These are phyloP conservation scores for Kurtzmaniella quercitrusa DNA, from an alignment of 1,139 yeast species.

Conservation along the genomic window DNA sequence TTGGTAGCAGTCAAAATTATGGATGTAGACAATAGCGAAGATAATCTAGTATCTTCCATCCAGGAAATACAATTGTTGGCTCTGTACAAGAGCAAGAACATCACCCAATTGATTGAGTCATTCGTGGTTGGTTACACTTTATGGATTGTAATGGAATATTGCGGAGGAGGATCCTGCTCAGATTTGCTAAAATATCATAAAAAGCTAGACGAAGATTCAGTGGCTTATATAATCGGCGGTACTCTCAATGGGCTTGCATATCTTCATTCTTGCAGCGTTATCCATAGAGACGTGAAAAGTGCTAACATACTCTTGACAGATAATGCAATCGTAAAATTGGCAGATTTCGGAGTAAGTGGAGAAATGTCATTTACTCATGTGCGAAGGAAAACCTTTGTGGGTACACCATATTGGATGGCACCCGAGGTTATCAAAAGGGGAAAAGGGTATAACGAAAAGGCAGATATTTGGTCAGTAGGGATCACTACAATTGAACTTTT, in stretches of 20 bases:
- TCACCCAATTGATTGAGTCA: slow-evolving; percentile 64
- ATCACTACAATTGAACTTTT: slow-evolving; percentile 75
- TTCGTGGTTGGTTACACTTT: slow-evolving; percentile 58
- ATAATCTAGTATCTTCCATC: slow-evolving; percentile 62
- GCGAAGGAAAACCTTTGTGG: slow-evolving; percentile 71
- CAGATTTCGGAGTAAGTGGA: slow-evolving; percentile 87
- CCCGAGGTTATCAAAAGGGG: slow-evolving; percentile 67
- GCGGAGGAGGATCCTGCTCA: slow-evolving; percentile 89
- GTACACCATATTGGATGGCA: slow-evolving; percentile 94
- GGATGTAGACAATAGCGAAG: slow-evolving; percentile 68
- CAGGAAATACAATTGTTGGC: slow-evolving; percentile 76
- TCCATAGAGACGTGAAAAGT: slow-evolving; percentile 84
- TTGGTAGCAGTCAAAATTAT: slow-evolving; percentile 75
- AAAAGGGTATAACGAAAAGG: slow-evolving; percentile 60
- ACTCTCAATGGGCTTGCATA: slow-evolving; percentile 65
- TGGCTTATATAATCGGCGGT: slow-evolving; percentile 55
- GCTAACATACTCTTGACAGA: slow-evolving; percentile 72
- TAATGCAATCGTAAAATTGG: slow-evolving; percentile 62
- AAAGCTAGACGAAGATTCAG: slow-evolving; percentile 52
- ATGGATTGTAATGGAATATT: slow-evolving; percentile 91
- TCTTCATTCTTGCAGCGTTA: slow-evolving; percentile 65
- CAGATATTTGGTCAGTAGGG: slow-evolving; percentile 87
- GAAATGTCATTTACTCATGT: slow-evolving; percentile 60
- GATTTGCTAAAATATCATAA: slow-evolving; percentile 58
- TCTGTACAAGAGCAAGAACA: slow-evolving; percentile 56